These are phyloP conservation scores for Petrea volubilis DNA, from an alignment of 257 asterid species.

Conservation along the genomic window DNA sequence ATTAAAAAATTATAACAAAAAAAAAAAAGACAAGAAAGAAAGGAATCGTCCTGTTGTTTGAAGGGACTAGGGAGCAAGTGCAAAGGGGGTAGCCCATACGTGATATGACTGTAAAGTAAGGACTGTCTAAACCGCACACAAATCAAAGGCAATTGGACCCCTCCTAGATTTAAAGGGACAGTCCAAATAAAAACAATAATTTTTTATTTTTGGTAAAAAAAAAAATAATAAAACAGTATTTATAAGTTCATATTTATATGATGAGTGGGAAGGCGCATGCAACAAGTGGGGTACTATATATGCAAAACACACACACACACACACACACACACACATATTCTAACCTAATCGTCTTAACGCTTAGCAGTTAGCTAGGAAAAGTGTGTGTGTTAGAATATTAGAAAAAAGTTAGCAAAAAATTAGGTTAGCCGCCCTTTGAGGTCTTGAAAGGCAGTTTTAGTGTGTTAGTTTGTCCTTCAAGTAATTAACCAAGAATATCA, in stretches of 20 bases:
- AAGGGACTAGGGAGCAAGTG: not conserved
- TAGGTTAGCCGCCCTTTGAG: slow-evolving; percentile 45
- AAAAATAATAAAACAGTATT: too few species aligned
- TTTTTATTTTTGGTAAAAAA: too few species aligned
- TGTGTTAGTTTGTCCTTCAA: not conserved
- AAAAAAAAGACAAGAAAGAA: not conserved
- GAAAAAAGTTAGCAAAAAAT: not conserved
- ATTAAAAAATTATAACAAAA: not conserved
- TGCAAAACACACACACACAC: too few species aligned
- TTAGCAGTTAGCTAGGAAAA: slow-evolving; percentile 26
- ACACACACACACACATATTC: too few species aligned
- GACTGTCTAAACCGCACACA: not conserved
- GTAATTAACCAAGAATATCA: not conserved
- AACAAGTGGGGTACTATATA: slow-evolving; percentile 22
- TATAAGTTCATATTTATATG: not conserved
- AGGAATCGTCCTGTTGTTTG: slow-evolving; percentile 12
- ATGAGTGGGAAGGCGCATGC: slow-evolving; percentile 28
- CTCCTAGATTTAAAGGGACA: slow-evolving; percentile 19
- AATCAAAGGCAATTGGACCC: slow-evolving; percentile 21
- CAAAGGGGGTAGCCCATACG: slow-evolving; percentile 1
- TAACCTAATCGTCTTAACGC: not conserved
- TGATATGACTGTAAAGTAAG: slow-evolving; percentile 44
- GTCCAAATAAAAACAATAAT: slow-evolving; percentile 25
- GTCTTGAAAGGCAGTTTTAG: slow-evolving; percentile 36
- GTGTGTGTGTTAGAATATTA: not conserved